These are phyloP conservation scores for Isabelozyma rhagii DNA, from an alignment of 805 yeast species.

Conservation along the genomic window DNA sequence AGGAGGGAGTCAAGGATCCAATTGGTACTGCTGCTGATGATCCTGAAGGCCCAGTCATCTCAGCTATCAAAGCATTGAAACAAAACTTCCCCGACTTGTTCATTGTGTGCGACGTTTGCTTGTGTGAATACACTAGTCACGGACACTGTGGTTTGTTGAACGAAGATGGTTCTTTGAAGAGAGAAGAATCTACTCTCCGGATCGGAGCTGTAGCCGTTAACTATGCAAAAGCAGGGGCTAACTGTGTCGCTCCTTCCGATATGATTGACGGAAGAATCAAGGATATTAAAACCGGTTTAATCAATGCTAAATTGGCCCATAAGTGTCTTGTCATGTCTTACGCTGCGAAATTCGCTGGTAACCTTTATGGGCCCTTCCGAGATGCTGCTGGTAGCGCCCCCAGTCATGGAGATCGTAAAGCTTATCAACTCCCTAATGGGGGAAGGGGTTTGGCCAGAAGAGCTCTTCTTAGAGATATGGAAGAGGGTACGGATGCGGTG, in stretches of 20 bases:
- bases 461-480: slow-evolving; percentile 80
- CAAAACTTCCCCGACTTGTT: slow-evolving; percentile 74
- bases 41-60: slow-evolving; percentile 92
- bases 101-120: slow-evolving; percentile 90
- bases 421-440: slow-evolving; percentile 90
- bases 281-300: slow-evolving; percentile 83
- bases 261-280: slow-evolving; percentile 94
- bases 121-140: slow-evolving; percentile 94
- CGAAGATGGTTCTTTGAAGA: slow-evolving; percentile 82
- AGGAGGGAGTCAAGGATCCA: slow-evolving; percentile 72
- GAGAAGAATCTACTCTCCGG: slow-evolving; percentile 72
- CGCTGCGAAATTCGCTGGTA: slow-evolving; percentile 90
- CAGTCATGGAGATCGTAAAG: slow-evolving; percentile 83
- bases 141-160: slow-evolving; percentile 96
- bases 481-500: slow-evolving; percentile 93
- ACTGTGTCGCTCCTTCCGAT: slow-evolving; percentile 95
- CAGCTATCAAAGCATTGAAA: slow-evolving; percentile 64
- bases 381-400: slow-evolving; percentile 96
- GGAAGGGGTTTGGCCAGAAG: slow-evolving; percentile 93
- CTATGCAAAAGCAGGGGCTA: slow-evolving; percentile 93
- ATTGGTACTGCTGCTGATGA: slow-evolving; percentile 91
- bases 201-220: slow-evolving; percentile 93
- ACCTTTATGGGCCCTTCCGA: slow-evolving; percentile 93
- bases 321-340: slow-evolving; percentile 88
- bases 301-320: slow-evolving; percentile 80